These are phyloP conservation scores for Arthrinium puccinioides DNA, from an alignment of 2,329 filamentous ascomycete species.

Conservation along the genomic window DNA sequence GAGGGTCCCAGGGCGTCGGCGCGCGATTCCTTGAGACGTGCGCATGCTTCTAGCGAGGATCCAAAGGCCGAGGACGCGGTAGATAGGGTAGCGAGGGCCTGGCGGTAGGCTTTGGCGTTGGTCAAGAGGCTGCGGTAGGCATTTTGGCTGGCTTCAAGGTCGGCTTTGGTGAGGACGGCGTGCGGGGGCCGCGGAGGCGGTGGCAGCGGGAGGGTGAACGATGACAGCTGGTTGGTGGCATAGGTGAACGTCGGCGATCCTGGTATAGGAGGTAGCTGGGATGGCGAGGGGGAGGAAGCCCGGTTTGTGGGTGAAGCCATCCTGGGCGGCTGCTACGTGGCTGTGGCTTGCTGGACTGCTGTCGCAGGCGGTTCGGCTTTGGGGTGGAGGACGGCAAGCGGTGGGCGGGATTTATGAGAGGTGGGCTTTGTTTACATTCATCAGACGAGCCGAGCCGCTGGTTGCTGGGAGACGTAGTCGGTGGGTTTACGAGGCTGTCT, in stretches of 20 bases:
- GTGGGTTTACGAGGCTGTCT: too few relatives aligned
- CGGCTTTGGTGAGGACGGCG: slow-evolving; percentile 53
- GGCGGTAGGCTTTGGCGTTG: slow-evolving; percentile 56
- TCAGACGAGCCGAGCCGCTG: too few relatives aligned
- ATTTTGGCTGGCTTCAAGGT: slow-evolving; percentile 54
- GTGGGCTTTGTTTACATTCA: not conserved
- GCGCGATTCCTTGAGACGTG: slow-evolving; percentile 60
- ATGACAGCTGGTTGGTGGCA: slow-evolving; percentile 52
- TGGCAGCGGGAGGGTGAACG: slow-evolving; percentile 53
- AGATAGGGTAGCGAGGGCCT: slow-evolving; percentile 54
- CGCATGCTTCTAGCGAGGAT: slow-evolving; percentile 58
- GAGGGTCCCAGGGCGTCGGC: slow-evolving; percentile 45
- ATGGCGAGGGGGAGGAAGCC: slow-evolving; percentile 31
- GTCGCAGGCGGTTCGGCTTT: too few relatives aligned
- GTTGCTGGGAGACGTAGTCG: too few relatives aligned
- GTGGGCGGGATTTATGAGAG: not conserved
- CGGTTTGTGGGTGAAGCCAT: slow-evolving; percentile 1
- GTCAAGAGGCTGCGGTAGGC: slow-evolving; percentile 56
- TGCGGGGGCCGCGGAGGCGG: slow-evolving; percentile 51
- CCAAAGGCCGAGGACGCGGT: slow-evolving; percentile 57
- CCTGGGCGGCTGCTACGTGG: too few relatives aligned
- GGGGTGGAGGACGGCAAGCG: not conserved
- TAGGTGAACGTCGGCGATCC: slow-evolving; percentile 57
- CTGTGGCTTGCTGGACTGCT: too few relatives aligned
- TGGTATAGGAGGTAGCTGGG: slow-evolving; percentile 52